These are phyloP conservation scores for Plicaturopsis crispa DNA, from an alignment of 768 basidiomycete species.

Conservation along the genomic window DNA sequence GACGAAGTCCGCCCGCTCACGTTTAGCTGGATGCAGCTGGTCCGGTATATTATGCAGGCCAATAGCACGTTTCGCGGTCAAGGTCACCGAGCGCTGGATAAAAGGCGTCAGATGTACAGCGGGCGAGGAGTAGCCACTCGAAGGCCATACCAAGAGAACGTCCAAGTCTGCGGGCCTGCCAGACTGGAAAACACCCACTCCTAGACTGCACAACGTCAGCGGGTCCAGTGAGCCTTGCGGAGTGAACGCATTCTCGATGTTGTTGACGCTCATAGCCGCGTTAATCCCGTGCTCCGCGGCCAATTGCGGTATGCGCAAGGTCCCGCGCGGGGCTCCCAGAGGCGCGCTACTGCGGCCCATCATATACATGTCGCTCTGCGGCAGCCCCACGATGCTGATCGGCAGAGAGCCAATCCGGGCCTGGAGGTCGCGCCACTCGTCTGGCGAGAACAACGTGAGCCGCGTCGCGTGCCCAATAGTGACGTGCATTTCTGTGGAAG, in stretches of 20 bases:
- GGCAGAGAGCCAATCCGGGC: conserved; percentile 33
- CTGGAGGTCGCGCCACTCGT: conserved; percentile 38
- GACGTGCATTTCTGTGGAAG: conserved; percentile 30
- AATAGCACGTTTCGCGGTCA: conserved; percentile 44
- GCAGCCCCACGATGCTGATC: conserved; percentile 47
- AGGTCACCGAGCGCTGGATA: conserved; percentile 41
- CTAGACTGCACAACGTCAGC: conserved; percentile 49
- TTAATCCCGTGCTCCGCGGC: conserved; percentile 35
- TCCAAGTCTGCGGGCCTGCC: conserved; percentile 34
- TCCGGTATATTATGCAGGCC: conserved; percentile 19
- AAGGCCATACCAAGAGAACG: conserved; percentile 3
- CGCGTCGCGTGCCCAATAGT: conserved; percentile 58
- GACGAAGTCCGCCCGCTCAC: conserved; percentile 49
- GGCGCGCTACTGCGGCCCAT: conserved; percentile 39
- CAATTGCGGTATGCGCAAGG: conserved; percentile 46
- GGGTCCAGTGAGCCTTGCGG: conserved; percentile 63
- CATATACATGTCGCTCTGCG: conserved; percentile 65
- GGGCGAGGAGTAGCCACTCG: conserved; percentile 1
- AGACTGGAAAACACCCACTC: conserved; percentile 51
- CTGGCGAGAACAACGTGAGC: conserved; percentile 39
- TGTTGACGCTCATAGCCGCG: conserved; percentile 55
- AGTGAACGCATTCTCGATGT: conserved; percentile 61
- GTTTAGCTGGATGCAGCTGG: conserved; percentile 28
- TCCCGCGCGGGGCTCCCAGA: conserved; percentile 41
- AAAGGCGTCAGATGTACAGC: conserved; percentile 4